phyloP scores from a whole-genome alignment of 2,329 filamentous ascomycete species.

The Aspergillus fructus region DNA sequence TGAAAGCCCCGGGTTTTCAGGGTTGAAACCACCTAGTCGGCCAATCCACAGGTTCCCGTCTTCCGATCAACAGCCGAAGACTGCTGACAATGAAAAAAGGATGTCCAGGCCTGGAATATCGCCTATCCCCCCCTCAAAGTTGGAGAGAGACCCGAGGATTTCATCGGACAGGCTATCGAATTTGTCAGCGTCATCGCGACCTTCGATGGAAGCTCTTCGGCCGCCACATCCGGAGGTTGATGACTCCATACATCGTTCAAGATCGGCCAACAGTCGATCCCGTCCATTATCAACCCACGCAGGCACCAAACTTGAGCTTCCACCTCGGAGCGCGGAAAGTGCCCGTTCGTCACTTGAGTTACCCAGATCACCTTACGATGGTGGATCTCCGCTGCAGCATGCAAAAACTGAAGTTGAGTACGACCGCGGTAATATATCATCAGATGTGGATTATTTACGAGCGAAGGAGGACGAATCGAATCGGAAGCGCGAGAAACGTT shows the following conservation, averaged over 20 bases:
- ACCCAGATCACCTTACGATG: constrained; percentile 35
- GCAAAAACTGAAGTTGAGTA: constrained; percentile 36
- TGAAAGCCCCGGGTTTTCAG: constrained; percentile 38
- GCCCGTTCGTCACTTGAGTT: constrained; percentile 44
- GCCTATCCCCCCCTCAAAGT: constrained; percentile 31
- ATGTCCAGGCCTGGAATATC: constrained; percentile 29
- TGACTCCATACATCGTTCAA: constrained; percentile 58
- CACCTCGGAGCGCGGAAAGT: constrained; percentile 70
- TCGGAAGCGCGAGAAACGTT: constrained; percentile 55
- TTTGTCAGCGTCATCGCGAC: constrained; percentile 59
- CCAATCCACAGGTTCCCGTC: constrained; percentile 58
- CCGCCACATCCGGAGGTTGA: constrained; percentile 62
- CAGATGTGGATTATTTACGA: constrained; percentile 79
- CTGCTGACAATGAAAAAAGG: constrained; percentile 27
- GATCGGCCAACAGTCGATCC: constrained; percentile 64
- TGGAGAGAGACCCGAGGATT: constrained; percentile 53
- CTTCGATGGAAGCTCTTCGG: constrained; percentile 70
- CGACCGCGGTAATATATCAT: constrained; percentile 62
- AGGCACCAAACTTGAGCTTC: constrained; percentile 76
- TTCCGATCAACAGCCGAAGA: constrained; percentile 45
- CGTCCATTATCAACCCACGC: constrained; percentile 82
- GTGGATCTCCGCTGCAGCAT: constrained; percentile 32
- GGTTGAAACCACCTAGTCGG: constrained; percentile 31
- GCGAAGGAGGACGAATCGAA: constrained; percentile 68
- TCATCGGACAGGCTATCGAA: constrained; percentile 52